A percentile compares a stretch with the other conserved stretches of the same genome.
Evolutionary conservation across 1,284 basidiomycete species (phyloP).

Genomic region (Macrocybe sp.): DNA sequence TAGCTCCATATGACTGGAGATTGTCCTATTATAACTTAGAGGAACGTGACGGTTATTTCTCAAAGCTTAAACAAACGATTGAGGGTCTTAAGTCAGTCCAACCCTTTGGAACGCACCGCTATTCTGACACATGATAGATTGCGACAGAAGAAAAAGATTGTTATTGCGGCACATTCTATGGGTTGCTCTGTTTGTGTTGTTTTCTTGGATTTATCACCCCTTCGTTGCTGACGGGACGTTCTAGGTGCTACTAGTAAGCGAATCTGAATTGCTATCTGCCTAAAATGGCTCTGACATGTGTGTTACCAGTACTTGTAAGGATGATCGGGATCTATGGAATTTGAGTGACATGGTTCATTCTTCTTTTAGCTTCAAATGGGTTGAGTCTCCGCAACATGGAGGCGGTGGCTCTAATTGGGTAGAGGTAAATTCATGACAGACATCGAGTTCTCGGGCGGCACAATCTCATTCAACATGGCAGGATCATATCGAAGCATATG

Average conservation of each 20-base stretch:
- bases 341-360: background rate
- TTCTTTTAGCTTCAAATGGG: conserved; percentile 83
- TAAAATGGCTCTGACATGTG: conserved; percentile 8
- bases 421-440: conserved; percentile 48
- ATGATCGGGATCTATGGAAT: conserved; percentile 7
- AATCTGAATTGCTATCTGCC: background rate
- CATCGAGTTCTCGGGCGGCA: background rate
- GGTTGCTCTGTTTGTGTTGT: conserved; percentile 62
- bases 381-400: conserved; percentile 83
- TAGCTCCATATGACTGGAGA: conserved; percentile 91
- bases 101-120: conserved; percentile 1
- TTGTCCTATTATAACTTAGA: conserved; percentile 90
- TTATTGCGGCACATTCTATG: conserved; percentile 89
- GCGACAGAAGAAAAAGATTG: conserved; percentile 77
- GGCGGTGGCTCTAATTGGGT: conserved; percentile 90
- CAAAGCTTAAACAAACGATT: conserved; percentile 78
- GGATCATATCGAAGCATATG: conserved; percentile 78
- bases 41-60: conserved; percentile 93
- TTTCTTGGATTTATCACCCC: background rate
- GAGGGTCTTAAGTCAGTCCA: conserved; percentile 72
- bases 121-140: conserved; percentile 33
- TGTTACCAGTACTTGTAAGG: conserved; percentile 58
- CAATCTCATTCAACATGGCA: conserved; percentile 19
- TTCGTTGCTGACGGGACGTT: conserved; percentile 2
- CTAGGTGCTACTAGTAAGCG: conserved; percentile 15